A percentile compares a stretch with the other conserved stretches of the same genome.
Conservation (phyloP, 192 early-diverging fungal genomes). For the Coemansia sp. region DNA sequence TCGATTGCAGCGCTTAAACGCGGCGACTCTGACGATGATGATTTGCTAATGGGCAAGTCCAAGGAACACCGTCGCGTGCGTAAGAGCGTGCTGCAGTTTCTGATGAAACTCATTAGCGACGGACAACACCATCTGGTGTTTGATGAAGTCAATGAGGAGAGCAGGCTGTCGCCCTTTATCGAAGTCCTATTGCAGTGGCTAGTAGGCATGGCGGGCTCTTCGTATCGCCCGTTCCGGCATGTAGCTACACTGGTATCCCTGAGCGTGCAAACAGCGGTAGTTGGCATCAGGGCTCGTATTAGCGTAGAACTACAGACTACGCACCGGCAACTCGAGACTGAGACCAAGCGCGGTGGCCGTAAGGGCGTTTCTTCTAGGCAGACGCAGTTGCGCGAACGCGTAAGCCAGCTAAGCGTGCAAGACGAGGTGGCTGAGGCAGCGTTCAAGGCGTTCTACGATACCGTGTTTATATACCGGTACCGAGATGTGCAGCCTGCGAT, state of each 20-base stretch:
- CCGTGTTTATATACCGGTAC: conserved; percentile 88
- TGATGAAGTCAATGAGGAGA: conserved; percentile 53
- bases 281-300: conserved; percentile 66
- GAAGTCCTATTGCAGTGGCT: conserved; percentile 70
- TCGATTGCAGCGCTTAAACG: conserved; percentile 34
- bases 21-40: conserved; percentile 59
- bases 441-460: conserved; percentile 77
- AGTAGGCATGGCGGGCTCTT: conserved; percentile 70
- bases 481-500: conserved; percentile 88
- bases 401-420: conserved; percentile 58
- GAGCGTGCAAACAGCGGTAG: conserved; percentile 67
- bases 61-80: conserved; percentile 69
- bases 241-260: conserved; percentile 79
- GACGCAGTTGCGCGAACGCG: conserved; percentile 30
- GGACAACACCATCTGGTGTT: conserved; percentile 67
- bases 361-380: conserved; percentile 5
- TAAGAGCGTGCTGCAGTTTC: conserved; percentile 73
- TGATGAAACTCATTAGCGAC: conserved; percentile 60
- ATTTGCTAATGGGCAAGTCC: conserved; percentile 77
- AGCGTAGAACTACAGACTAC: conserved; percentile 65
- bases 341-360: conserved; percentile 32
- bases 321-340: conserved; percentile 72
- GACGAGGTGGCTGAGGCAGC: conserved; percentile 63
- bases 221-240: conserved; percentile 90
- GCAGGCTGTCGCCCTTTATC: conserved; percentile 55